phyloP scores from a whole-genome alignment of 805 yeast genomes.

The Debaryomyces castellii region DNA sequence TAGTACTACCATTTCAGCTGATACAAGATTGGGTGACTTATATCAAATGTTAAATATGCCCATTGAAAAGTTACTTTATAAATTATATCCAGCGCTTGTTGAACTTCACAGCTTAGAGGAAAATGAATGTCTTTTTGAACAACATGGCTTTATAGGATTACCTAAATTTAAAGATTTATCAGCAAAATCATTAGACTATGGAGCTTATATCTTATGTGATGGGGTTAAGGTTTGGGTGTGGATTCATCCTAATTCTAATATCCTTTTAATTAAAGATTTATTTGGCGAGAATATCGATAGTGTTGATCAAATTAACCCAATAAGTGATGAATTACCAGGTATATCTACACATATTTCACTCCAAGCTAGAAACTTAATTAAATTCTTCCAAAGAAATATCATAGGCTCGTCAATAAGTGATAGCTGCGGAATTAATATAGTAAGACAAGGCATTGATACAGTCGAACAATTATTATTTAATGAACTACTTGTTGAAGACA shows the following conservation, averaged over 20 bases:
- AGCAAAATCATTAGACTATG: constrained; percentile 53
- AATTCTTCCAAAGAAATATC: constrained; percentile 43
- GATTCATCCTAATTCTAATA: constrained; percentile 69
- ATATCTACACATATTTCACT: constrained; percentile 65
- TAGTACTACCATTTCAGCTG: constrained; percentile 51
- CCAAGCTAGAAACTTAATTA: constrained; percentile 65
- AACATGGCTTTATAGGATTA: constrained; percentile 42
- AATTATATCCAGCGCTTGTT: constrained; percentile 77
- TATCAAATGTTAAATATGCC: constrained; percentile 53
- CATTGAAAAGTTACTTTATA: constrained; percentile 55
- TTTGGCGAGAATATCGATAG: constrained; percentile 57
- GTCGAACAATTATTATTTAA: constrained; percentile 48
- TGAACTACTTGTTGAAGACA: constrained; percentile 73
- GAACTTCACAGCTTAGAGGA: constrained; percentile 67
- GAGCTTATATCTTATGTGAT: constrained; percentile 76
- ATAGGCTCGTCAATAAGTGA: constrained; percentile 27
- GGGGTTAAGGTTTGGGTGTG: constrained; percentile 61
- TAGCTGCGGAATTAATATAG: constrained; percentile 52
- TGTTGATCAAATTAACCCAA: constrained; percentile 47
- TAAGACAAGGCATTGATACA: constrained; percentile 65
- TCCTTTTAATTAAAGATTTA: constrained; percentile 67
- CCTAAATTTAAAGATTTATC: constrained; percentile 52
- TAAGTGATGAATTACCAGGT: constrained; percentile 62
- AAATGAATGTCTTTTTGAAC: constrained; percentile 45
- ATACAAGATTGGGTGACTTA: constrained; percentile 59